Evolutionary conservation across 306 rosid species (phyloP).

Genomic region (Luffa aegyptiaca): DNA sequence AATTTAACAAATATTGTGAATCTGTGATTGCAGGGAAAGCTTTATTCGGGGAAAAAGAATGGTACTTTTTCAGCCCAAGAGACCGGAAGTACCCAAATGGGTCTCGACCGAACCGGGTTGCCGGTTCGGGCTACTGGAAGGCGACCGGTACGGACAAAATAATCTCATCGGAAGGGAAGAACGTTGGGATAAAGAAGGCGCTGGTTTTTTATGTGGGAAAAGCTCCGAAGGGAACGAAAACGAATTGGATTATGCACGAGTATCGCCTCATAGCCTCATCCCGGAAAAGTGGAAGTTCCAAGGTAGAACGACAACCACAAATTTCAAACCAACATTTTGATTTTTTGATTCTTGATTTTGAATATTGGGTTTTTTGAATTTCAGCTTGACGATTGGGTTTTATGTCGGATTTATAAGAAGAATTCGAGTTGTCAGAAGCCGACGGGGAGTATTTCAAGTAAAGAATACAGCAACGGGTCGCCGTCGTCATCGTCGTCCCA

Average conservation of each 20-base stretch:
- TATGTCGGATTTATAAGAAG: slow-evolving; percentile 91
- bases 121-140: slow-evolving; percentile 94
- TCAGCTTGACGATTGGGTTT: slow-evolving; percentile 92
- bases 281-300: slow-evolving; percentile 56
- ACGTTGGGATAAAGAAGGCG: slow-evolving; percentile 83
- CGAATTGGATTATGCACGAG: slow-evolving; percentile 98
- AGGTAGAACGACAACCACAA: slow-evolving; percentile 32
- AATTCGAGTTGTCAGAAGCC: slow-evolving; percentile 38
- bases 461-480: slow-evolving; percentile 45
- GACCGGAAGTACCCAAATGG: slow-evolving; percentile 92
- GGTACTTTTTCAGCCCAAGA: slow-evolving; percentile 91
- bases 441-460: slow-evolving; percentile 22
- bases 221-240: slow-evolving; percentile 92
- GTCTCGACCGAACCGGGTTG: slow-evolving; percentile 82
- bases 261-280: slow-evolving; percentile 68
- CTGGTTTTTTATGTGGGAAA: slow-evolving; percentile 88
- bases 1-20: neutral
- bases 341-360: neutral
- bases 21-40: slow-evolving; percentile 49
- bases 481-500: slow-evolving; percentile 56
- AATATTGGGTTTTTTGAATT: neutral
- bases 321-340: neutral
- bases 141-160: slow-evolving; percentile 94
- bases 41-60: slow-evolving; percentile 81
- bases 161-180: slow-evolving; percentile 66